Percentiles rank a stretch among this genome's conserved stretches.
Evolutionary conservation across 78 protist genomes (phyloP).

Genomic region (Dictyostelium firmibasis): DNA sequence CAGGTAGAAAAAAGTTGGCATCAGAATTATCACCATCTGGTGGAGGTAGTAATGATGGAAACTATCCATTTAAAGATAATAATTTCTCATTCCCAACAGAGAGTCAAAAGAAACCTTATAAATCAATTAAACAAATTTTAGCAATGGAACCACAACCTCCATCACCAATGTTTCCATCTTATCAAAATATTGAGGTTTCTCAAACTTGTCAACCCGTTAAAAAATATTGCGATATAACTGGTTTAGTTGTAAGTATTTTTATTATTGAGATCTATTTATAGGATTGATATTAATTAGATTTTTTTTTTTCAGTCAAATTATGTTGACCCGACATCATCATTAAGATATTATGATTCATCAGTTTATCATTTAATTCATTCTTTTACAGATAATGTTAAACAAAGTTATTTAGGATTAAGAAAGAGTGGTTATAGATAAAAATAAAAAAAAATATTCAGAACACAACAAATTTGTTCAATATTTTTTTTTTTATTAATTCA

Average conservation of each 20-base stretch:
- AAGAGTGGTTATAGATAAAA: neutral
- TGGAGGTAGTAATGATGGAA: neutral
- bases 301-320: constrained; percentile 1
- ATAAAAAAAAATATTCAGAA: neutral
- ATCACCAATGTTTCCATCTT: constrained; percentile 48
- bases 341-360: constrained; percentile 48
- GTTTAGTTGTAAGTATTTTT: neutral
- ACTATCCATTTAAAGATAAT: constrained; percentile 30
- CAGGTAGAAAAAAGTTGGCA: constrained; percentile 35
- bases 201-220: constrained; percentile 8
- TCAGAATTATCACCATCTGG: neutral
- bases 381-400: constrained; percentile 20
- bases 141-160: neutral
- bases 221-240: constrained; percentile 56
- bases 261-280: neutral
- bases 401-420: constrained; percentile 33
- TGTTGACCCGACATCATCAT: constrained; percentile 48
- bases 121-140: constrained; percentile 45
- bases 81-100: constrained; percentile 6
- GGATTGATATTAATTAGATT: neutral
- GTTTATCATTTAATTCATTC: constrained; percentile 29
- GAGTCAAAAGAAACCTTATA: constrained; percentile 22
- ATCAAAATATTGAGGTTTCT: constrained; percentile 54
- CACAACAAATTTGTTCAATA: too few relatives aligned
- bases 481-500: too few relatives aligned